Evolutionary conservation across 164 flowering plant genomes (phyloP), one percentile per base, ranked within the genome.

Genomic region (Pachysandra terminalis): DNA sequence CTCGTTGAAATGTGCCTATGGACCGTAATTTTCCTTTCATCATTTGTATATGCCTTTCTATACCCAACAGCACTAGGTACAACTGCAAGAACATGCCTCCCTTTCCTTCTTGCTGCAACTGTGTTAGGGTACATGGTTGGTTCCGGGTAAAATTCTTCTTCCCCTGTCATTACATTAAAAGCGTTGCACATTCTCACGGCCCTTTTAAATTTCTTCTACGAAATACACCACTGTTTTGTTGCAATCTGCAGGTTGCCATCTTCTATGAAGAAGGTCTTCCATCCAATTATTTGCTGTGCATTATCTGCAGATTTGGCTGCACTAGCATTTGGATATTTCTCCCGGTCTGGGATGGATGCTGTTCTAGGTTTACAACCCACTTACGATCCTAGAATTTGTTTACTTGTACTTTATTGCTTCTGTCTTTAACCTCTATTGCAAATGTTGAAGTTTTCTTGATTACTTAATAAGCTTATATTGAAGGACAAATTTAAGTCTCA

Each of bases 61-160:
- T 81, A 82, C 56, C 97, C 97, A 60, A 81, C 86, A 6, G 81
- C 77, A 13, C 83, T 94, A 21, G 97, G 97, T 63, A 87, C 97
- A 54, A 79, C 68, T 79, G 97, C 98, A 53, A 80, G 86, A 73
- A 94, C 98, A 26, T 84, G 86, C 78, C 88, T 94, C 67, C 98
- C 98, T 7, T 94, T 91, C 79, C 81, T 91, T 37, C 96, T 94
- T 41, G 87, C 97, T 60, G 83, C 97, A 23, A 94, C 97, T 8
- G 96, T 91, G 64, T 59, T 91, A 55, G 98, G 98, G 65, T 94
- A 91, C 79, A 87, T 94, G 66, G 78, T 87, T 75, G 97, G 98
- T 80, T 79, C 96, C 27, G 79, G 96, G 98, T 94, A 85, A 78
- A 67, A 61, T 66, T 71, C 65, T 24, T 24, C 57, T 71, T 68